Base-by-base conservation (phyloP, 2,329 filamentous ascomycete genomes). In the Periconia sp. region DNA sequence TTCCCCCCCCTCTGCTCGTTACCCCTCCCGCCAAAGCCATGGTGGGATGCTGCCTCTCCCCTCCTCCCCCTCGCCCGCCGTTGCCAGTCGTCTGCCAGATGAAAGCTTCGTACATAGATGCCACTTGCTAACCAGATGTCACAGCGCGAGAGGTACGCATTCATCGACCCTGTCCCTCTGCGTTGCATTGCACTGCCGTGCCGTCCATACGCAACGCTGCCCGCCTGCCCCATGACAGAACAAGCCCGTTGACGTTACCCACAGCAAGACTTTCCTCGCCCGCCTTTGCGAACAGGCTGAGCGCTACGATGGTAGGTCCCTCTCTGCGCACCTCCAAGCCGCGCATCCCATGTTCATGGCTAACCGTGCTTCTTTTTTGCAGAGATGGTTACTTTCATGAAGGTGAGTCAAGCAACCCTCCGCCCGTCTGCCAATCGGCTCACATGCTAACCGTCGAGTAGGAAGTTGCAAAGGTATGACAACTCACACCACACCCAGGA, bases 211-310 rank as follows among this genome's bases (percentile, higher is more conserved):
- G 53, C 48, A 45, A 49, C 49, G 49, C 44, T 47, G 50, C 47
- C 42, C 37, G n/a, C 23, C 23, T 45, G 33, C 33, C 11, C 15
- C 33, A 13, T 37, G 33, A 37, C 6, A 37, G 33, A 37, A 37
- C 11, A 37, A 11, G 49, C 50, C 52, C 57, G 68, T 69, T 74
- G 64, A 74, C 70, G 45, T 51, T 37, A 17, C 45, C 47, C 53
- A 60, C 65, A 74, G 72, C 71, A 97, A 97, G 89, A 97, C 94
- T 77, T 97, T 97, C 86, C 91, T 97, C 79, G 94, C 94, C 80
- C 89, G 94, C 83, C 92, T 99, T 77, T 97, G 94, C 85, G 94
- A 97, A 90, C 94, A 99, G 88, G 94, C 94, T 77, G 94, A 97
- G 86, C 93, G 93, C 77, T 99, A 99, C 82, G 93, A 99, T 93